Evolutionary conservation across 352 stramenopile genomes (phyloP), one percentile per base, ranked within the genome.

Genomic region (Phytophthora boehmeriae): DNA sequence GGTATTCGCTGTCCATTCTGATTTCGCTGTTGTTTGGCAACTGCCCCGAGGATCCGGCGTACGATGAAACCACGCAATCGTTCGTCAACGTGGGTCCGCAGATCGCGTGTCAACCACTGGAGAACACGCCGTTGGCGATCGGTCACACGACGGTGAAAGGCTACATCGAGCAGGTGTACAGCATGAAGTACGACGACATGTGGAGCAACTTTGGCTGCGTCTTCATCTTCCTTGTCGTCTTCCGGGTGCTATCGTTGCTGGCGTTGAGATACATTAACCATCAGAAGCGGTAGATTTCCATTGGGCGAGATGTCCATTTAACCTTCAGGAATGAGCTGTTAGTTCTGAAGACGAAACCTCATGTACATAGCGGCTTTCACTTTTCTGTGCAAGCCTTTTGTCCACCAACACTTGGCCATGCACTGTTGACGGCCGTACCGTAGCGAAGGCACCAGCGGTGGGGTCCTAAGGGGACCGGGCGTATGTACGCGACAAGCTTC

Each of bases 201-300:
- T 52, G 47, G 55, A 32, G 16, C 34, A 38, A 75, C 52, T 74
- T 68, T 27, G 50, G 55, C 30, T 59, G 44, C 32, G 30, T 76
- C n/a, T 58, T 73, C 44, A 54, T 75, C 28, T 76, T 70, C 53
- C 66, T 77, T 25, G 36, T 45, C 9, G 20, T 80, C 23, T 67
- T 66, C 30, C 61, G 66, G 25, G 36, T 73, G 23, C 43, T 78
- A 3, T 63, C 65, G 10, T 47, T 82, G 27, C 25, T 81, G 4
- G 54, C 61, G 39, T 43, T 79, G 68, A 62, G 71, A 25, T 77
- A 69, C 45, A 53, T 75, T 22, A 72, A 75, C 48, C 66, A 79
- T 44, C 59, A 82, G 44, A 78, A 75, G 52, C 56, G 47, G 48
- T 75, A 79, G 55, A 44, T 20, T 4, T 16, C 34, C 10, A 11